A percentile compares a stretch with the other conserved stretches of the same genome.
Conservation (phyloP, 1,284 basidiomycete genomes). For the Singerocomus inundabilis region DNA sequence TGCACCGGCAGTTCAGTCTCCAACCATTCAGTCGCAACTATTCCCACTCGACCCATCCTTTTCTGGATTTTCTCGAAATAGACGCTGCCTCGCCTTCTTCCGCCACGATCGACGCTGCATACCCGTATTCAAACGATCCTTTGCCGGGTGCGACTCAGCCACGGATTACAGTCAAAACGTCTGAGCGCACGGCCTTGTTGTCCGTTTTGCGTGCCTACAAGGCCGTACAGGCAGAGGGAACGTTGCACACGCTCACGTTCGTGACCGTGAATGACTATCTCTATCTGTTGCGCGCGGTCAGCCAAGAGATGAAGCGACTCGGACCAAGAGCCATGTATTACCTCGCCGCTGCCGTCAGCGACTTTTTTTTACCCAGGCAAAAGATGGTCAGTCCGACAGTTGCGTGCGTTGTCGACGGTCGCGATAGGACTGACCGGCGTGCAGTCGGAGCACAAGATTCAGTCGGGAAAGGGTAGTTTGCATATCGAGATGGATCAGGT, state of each 20-base stretch:
- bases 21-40: constrained; percentile 97
- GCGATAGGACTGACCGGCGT: constrained; percentile 18
- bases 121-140: constrained; percentile 20
- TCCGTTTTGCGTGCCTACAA: constrained; percentile 84
- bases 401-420: neutral
- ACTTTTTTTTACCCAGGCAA: constrained; percentile 93
- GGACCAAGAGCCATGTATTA: constrained; percentile 87
- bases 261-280: constrained; percentile 97
- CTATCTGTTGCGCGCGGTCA: constrained; percentile 85
- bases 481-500: constrained; percentile 99
- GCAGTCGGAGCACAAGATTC: constrained; percentile 97
- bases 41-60: constrained; percentile 96
- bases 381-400: constrained; percentile 62
- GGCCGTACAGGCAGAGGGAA: constrained; percentile 68
- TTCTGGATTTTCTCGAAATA: constrained; percentile 92
- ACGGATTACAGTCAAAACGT: constrained; percentile 63
- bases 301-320: constrained; percentile 66
- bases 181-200: constrained; percentile 66
- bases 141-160: constrained; percentile 29
- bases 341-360: constrained; percentile 95
- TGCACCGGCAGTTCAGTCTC: constrained; percentile 96
- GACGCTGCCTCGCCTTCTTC: constrained; percentile 38
- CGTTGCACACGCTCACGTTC: constrained; percentile 85
- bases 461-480: constrained; percentile 91
- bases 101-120: constrained; percentile 18